phyloP scores from a whole-genome alignment of 441 rosid genomes.

The Eruca vesicaria region DNA sequence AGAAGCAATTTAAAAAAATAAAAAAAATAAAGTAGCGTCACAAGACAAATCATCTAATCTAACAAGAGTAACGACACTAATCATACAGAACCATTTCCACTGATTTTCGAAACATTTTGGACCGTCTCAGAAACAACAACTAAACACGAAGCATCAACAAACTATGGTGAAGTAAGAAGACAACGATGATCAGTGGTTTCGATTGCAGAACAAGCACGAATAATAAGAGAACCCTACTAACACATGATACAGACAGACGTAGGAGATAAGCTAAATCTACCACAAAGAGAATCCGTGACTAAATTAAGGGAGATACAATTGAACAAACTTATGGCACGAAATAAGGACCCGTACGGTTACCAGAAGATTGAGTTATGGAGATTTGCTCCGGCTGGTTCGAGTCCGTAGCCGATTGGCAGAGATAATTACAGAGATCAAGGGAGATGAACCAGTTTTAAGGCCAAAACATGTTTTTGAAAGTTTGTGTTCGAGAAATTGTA shows the following conservation, averaged over 20 bases:
- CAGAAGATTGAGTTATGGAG: not conserved
- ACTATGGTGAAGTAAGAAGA: not conserved
- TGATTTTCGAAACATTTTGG: not conserved
- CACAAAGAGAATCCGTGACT: not conserved
- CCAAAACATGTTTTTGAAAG: too few relatives aligned
- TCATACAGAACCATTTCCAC: not conserved
- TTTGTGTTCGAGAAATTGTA: too few relatives aligned
- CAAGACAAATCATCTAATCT: not conserved
- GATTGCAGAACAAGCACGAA: not conserved
- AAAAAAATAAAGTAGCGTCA: not conserved
- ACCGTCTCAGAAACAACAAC: not conserved
- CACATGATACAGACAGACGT: not conserved
- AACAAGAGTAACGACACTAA: not conserved
- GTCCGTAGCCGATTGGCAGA: constrained; percentile 8
- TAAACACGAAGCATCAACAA: not conserved
- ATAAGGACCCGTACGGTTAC: constrained; percentile 13
- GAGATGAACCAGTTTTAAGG: not conserved
- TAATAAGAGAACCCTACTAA: not conserved
- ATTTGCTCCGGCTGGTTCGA: not conserved
- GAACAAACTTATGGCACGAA: not conserved
- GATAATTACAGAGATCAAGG: not conserved
- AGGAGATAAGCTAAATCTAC: not conserved
- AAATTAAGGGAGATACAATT: not conserved
- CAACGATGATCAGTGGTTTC: not conserved
- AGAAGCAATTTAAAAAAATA: not conserved